Conservation (phyloP, 208 protist species). For the Novymonas esmeraldas region DNA sequence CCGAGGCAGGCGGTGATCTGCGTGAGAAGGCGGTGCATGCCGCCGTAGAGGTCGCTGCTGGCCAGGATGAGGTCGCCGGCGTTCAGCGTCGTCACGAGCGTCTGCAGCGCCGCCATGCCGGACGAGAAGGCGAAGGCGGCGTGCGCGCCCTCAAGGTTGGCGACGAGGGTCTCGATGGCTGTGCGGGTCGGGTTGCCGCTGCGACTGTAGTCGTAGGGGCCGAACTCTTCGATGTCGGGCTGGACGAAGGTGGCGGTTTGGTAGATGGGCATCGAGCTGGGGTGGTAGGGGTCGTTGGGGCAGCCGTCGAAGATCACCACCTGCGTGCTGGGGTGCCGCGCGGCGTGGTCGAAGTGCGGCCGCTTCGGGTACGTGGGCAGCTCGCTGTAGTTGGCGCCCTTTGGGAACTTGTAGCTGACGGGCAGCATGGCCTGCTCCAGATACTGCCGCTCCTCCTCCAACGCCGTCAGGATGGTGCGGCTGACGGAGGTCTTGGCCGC, state of each 20-base stretch:
- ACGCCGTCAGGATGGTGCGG: slow-evolving; percentile 51
- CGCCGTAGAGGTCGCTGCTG: slow-evolving; percentile 94
- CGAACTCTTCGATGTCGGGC: slow-evolving; percentile 76
- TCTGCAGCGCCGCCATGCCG: slow-evolving; percentile 88
- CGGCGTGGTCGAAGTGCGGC: slow-evolving; percentile 78
- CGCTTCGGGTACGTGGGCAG: slow-evolving; percentile 73
- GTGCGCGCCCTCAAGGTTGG: slow-evolving; percentile 92
- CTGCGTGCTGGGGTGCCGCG: slow-evolving; percentile 65
- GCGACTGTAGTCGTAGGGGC: slow-evolving; percentile 93
- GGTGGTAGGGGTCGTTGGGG: slow-evolving; percentile 90
- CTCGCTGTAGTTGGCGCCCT: slow-evolving; percentile 51
- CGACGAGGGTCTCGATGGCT: slow-evolving; percentile 89
- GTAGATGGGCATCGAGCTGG: slow-evolving; percentile 89
- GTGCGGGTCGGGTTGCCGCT: slow-evolving; percentile 95
- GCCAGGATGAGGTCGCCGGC: slow-evolving; percentile 79
- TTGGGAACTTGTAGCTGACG: slow-evolving; percentile 35
- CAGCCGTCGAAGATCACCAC: slow-evolving; percentile 88
- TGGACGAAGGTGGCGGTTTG: slow-evolving; percentile 93
- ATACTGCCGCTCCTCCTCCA: slow-evolving; percentile 55
- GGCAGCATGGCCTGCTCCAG: slow-evolving; percentile 49
- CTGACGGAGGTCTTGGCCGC: slow-evolving; percentile 43
- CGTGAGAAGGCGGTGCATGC: slow-evolving; percentile 92
- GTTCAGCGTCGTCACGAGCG: slow-evolving; percentile 79
- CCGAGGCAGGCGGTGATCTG: slow-evolving; percentile 69
- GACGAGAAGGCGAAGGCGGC: slow-evolving; percentile 88